These are phyloP conservation scores for Tolypocladium cylindrosporum DNA, from an alignment of 2,329 filamentous ascomycete genomes.

Conservation along the genomic window DNA sequence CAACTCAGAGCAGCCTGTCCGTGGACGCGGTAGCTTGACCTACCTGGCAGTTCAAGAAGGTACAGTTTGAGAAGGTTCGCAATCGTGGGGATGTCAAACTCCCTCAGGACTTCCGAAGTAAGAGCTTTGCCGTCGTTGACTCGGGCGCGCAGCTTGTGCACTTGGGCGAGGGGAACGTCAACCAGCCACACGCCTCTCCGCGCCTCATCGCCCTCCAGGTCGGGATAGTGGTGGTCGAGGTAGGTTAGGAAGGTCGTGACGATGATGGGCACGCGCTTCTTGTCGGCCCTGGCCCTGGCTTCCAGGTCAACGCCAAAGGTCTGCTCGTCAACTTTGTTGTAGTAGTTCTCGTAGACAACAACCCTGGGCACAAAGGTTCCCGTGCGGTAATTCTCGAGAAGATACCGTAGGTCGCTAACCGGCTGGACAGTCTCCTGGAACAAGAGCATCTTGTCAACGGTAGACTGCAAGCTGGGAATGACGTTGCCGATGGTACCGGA, in stretches of 20 bases:
- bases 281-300: constrained; percentile 81
- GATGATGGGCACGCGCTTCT: constrained; percentile 88
- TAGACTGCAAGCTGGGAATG: constrained; percentile 89
- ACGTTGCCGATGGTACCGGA: constrained; percentile 96
- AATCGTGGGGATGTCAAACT: constrained; percentile 90
- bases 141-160: constrained; percentile 70
- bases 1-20: not conserved
- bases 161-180: constrained; percentile 76
- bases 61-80: constrained; percentile 91
- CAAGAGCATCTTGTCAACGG: constrained; percentile 97
- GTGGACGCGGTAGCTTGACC: constrained; percentile 16
- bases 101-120: constrained; percentile 64
- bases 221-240: constrained; percentile 92
- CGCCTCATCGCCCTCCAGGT: constrained; percentile 92
- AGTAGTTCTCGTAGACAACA: constrained; percentile 95
- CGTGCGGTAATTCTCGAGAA: constrained; percentile 94
- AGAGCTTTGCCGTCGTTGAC: constrained; percentile 84
- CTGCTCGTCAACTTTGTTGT: constrained; percentile 95
- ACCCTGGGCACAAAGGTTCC: constrained; percentile 87
- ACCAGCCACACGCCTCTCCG: constrained; percentile 88
- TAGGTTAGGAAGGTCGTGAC: constrained; percentile 91
- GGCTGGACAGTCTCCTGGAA: constrained; percentile 99
- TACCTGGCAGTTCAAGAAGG: constrained; percentile 86
- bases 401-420: constrained; percentile 76
- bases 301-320: constrained; percentile 98